These are phyloP conservation scores for Canavalia ensiformis DNA, from an alignment of 306 rosid species.

Conservation along the genomic window DNA sequence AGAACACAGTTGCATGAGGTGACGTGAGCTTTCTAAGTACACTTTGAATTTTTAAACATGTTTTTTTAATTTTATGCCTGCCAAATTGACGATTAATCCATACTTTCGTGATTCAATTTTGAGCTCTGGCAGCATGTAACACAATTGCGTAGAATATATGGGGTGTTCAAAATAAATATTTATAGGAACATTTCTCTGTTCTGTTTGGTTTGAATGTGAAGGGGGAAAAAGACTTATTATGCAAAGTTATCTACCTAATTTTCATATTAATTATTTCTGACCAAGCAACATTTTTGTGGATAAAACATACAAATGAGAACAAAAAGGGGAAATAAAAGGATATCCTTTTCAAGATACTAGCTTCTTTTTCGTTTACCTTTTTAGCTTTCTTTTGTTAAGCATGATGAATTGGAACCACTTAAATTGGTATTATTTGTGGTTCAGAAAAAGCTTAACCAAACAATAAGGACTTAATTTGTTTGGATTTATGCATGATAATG, in stretches of 20 bases:
- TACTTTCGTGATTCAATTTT: too few relatives aligned
- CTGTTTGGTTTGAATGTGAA: neutral
- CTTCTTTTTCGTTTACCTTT: neutral
- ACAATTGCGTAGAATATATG: too few relatives aligned
- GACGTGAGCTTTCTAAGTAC: too few relatives aligned
- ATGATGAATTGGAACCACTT: neutral
- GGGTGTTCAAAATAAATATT: too few relatives aligned
- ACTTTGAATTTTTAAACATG: too few relatives aligned
- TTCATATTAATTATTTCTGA: neutral
- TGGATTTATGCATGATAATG: slow-evolving; percentile 36
- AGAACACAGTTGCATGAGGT: too few relatives aligned
- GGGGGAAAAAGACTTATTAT: neutral
- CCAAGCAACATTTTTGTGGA: neutral
- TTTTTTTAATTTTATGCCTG: too few relatives aligned
- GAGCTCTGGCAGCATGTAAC: too few relatives aligned
- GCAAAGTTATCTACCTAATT: neutral
- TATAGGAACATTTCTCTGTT: too few relatives aligned
- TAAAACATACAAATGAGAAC: neutral
- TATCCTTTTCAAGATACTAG: neutral
- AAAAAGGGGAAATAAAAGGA: neutral
- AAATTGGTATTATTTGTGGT: slow-evolving; percentile 11
- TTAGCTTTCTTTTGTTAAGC: neutral
- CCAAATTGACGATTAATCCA: too few relatives aligned
- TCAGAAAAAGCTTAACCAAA: neutral
- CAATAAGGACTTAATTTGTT: neutral